Base-by-base conservation (phyloP, 2,329 filamentous ascomycete species). In the Exophiala calicioides region DNA sequence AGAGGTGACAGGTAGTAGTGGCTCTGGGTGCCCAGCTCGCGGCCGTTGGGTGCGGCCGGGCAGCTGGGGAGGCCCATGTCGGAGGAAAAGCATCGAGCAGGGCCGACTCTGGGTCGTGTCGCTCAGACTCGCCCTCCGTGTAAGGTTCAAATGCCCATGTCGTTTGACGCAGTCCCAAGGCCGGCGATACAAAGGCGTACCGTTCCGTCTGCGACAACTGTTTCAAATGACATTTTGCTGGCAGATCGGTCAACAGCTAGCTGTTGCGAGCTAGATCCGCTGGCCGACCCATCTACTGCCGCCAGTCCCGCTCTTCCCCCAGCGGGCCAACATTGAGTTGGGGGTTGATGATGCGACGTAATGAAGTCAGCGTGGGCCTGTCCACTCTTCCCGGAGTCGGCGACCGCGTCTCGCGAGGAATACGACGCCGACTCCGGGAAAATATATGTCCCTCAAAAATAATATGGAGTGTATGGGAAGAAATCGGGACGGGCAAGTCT, bases 341-440 rank as follows among this genome's bases (percentile, higher is more conserved):
- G 23, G 24, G 9, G 21, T 21, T 24, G 36, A 39, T 35, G 44
- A 52, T 52, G 45, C 52, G 52, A 55, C 48, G 41, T 44, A 53
- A 55, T 55, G 52, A 55, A 48, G 52, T 52, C 48, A 55, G 48
- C 44, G 44, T 47, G 41, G 47, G 44, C 41, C 34, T 9, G 32
- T 38, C 35, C 13, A 27, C 23, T 15, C n/a, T 16, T 38, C 21
- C 48, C 45, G 24, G 21, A 45, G 31, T 45, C 21, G 21, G 12
- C n/a, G n/a, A n/a, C n/a, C n/a, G n/a, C n/a, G n/a, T n/a, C n/a
- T n/a, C n/a, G n/a, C n/a, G n/a, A n/a, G n/a, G n/a, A n/a, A n/a
- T n/a, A n/a, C n/a, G n/a, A n/a, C n/a, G n/a, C n/a, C n/a, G n/a
- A n/a, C n/a, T n/a, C n/a, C n/a, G n/a, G n/a, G n/a, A n/a, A n/a